These are phyloP conservation scores for Xylaria sp. DNA, from an alignment of 2,329 filamentous ascomycete genomes.

Conservation along the genomic window DNA sequence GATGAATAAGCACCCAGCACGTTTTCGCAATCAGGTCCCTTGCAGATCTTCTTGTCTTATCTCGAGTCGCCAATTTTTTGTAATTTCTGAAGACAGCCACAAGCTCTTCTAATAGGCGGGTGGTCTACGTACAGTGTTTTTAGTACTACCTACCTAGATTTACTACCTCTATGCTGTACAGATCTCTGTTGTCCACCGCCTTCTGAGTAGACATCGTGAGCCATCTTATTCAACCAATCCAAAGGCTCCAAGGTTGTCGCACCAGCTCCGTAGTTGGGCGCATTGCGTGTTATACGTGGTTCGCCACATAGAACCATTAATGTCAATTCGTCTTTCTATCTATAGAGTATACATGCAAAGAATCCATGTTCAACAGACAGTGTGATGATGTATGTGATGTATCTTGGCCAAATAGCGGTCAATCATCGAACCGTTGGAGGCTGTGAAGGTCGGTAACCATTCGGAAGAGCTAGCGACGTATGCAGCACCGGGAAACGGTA, in stretches of 20 bases:
- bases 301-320: conserved; percentile 8
- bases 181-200: not conserved
- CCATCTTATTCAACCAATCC: not conserved
- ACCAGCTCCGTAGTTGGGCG: conserved; percentile 5
- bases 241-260: not conserved
- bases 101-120: not conserved
- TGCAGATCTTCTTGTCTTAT: conserved; percentile 14
- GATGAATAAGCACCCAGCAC: conserved; percentile 23
- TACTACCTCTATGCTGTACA: not conserved
- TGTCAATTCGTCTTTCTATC: not conserved
- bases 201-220: too few species aligned
- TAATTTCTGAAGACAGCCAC: not conserved
- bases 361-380: conserved; percentile 12
- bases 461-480: conserved; percentile 18
- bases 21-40: conserved; percentile 16
- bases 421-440: conserved; percentile 20
- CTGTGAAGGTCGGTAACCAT: conserved; percentile 27
- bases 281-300: conserved; percentile 6
- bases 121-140: not conserved
- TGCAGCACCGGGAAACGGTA: conserved; percentile 1
- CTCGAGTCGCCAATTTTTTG: conserved; percentile 3
- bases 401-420: conserved; percentile 34
- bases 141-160: not conserved
- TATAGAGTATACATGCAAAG: conserved; percentile 11
- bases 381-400: conserved; percentile 21